Evolutionary conservation across 495 filamentous ascomycete genomes (phyloP), one percentile per base, ranked within the genome.

Genomic region (Hyaloscypha hepaticicola): DNA sequence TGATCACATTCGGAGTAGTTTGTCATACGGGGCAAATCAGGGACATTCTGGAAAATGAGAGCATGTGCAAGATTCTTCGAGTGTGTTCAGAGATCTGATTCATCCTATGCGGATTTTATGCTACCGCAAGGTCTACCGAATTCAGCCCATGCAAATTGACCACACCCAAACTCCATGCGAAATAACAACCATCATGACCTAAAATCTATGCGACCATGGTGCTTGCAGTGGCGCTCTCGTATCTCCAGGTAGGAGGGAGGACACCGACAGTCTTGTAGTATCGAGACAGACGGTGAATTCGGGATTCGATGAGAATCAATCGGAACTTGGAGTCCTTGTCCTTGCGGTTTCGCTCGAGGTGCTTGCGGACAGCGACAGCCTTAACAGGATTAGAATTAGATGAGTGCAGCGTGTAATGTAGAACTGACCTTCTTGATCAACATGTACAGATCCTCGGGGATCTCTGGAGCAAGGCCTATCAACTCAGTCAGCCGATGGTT

Each of bases 241-340:
- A 99, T 81, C 91, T 92, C 95, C 95, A 99, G 79, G 92, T 97
- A 65, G 95, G 96, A 71, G 96, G 93, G 60, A 99, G 88, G 75
- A 92, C 94, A 85, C 93, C 93, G 79, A 97, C 93, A 75, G 94
- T 90, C 90, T 97, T 99, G 90, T 97, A 99, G 88, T 93, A 85
- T 51, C 93, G 87, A 70, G 91, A 93, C 67, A 97, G 88, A 83
- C 93, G 92, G 87, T 97, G 96, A 83, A 99, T 98, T 78, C 96
- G 92, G 75, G 95, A 98, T 88, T 99, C 95, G 83, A 99, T 93
- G 67, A 99, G 90, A 90, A 99, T 98, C 64, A 99, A 89, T 76
- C 94, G 93, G 90, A 99, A 97, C 86, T 99, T 99, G 86, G 87
- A 88, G 85, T 98, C 95, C 83, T 92, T 96, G 88, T 98, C 95